Base-by-base conservation (phyloP, 2,329 filamentous ascomycete species). In the Lasiodiplodia citricola region DNA sequence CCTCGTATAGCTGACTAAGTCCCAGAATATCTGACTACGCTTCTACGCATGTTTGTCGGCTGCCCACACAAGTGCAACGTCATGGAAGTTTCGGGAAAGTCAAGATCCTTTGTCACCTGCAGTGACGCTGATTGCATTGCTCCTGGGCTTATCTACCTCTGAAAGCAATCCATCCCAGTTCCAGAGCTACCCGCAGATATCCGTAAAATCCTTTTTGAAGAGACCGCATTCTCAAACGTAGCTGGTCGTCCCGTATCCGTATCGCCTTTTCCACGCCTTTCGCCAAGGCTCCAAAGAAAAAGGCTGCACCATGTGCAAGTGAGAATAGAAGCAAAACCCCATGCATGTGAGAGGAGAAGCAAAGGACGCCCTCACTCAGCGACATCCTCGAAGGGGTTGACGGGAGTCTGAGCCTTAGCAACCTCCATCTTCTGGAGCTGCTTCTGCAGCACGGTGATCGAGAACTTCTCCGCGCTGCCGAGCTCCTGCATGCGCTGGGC, bases 401-500 rank as follows among this genome's bases (percentile, higher is more conserved):
- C 23, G 11, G 54, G 18, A 31, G 52, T 1, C 38, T 35, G 18
- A 11, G 28, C 38, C 25, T 44, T 50, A 25, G 64, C 25, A 2
- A 11, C 28, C 21, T 41, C 28, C 41, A 72, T 58, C 55, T 71
- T 71, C 64, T 69, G 63, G 25, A 52, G 63, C 57, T 72, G 70
- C 68, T 72, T 72, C 70, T 71, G 65, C 38, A 72, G 52, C 8
- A 68, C 51, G 13, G 35, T 38, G 63, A 47, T 52, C 14, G 52
- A 47, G 58, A 69, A 71, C 52, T 44, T 68, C 21, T 47, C 66
- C 6, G 63, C 41, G 7, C 54, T 60, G 11, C 68, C 71, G 18
- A 62, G 50, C 25, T 72, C 71, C 58, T 68, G 64, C 71, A 73
- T 71, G 25, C 21, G 37, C 65, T 70, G 67, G 37, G 37, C 44